A percentile compares a stretch with the other conserved stretches of the same genome.
phyloP scores from a whole-genome alignment of 2,329 filamentous ascomycete species.

The Ophiostoma populinum region DNA sequence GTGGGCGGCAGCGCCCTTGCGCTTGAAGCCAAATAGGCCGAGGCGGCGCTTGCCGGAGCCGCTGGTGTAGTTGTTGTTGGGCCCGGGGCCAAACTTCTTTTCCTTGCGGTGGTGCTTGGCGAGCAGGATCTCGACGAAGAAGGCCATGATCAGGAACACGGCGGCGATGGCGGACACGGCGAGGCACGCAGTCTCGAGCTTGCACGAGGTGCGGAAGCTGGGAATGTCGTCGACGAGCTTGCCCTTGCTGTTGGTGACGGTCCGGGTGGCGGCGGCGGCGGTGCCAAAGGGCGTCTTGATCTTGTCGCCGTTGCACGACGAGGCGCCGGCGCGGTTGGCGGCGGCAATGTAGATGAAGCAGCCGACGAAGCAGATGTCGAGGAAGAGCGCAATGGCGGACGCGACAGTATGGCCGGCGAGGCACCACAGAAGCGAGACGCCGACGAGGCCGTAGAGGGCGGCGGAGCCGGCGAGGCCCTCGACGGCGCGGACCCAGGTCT shows the following conservation, averaged over 20 bases:
- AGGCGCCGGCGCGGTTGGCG: slow-evolving; percentile 51
- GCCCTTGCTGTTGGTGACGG: slow-evolving; percentile 29
- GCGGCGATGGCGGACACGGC: slow-evolving; percentile 63
- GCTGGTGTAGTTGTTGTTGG: slow-evolving; percentile 23
- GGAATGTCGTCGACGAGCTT: slow-evolving; percentile 32
- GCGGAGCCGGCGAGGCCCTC: slow-evolving; percentile 62
- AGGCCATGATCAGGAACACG: slow-evolving; percentile 18
- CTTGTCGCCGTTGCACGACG: slow-evolving; percentile 38
- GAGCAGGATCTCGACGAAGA: slow-evolving; percentile 14
- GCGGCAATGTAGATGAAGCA: slow-evolving; percentile 70
- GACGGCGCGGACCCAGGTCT: slow-evolving; percentile 52
- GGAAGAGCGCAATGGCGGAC: slow-evolving; percentile 52
- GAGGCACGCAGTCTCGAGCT: slow-evolving; percentile 59
- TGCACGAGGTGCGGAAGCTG: slow-evolving; percentile 41
- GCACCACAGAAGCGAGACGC: slow-evolving; percentile 61
- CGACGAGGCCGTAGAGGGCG: slow-evolving; percentile 55
- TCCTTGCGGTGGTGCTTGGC: slow-evolving; percentile 20
- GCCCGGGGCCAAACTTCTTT: slow-evolving; percentile 22
- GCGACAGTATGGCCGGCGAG: slow-evolving; percentile 60
- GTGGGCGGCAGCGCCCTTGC: slow-evolving; percentile 6
- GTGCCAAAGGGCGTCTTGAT: slow-evolving; percentile 53
- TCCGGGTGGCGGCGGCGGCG: slow-evolving; percentile 33
- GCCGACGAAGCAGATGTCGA: slow-evolving; percentile 62
- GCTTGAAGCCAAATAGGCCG: slow-evolving; percentile 17
- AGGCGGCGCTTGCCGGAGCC: slow-evolving; percentile 17